These are phyloP conservation scores for Stipa capillata DNA, from an alignment of 176 grass and related monocot genomes.

Conservation along the genomic window DNA sequence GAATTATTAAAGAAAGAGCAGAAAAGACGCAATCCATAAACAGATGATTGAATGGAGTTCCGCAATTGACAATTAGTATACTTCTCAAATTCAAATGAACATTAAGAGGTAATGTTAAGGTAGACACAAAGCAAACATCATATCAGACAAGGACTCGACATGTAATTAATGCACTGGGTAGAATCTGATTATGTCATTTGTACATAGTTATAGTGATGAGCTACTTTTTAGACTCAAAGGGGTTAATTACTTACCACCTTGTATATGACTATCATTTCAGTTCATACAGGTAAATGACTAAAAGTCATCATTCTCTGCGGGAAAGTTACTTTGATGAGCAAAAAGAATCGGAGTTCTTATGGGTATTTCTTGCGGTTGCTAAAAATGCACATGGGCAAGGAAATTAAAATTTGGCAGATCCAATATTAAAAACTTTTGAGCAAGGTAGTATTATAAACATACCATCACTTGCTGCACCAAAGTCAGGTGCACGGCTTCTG, in stretches of 20 bases:
- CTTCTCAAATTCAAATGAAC: background rate
- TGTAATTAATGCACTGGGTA: background rate
- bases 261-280: background rate
- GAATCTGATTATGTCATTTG: background rate
- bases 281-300: background rate
- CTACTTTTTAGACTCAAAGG: background rate
- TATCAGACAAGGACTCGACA: background rate
- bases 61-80: background rate
- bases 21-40: background rate
- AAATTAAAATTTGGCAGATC: constrained; percentile 11
- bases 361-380: background rate
- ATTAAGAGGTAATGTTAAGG: background rate
- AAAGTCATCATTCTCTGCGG: background rate
- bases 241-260: background rate
- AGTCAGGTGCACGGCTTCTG: constrained; percentile 63
- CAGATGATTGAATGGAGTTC: constrained; percentile 1
- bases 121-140: background rate
- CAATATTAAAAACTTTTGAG: background rate
- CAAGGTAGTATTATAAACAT: constrained; percentile 10
- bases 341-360: background rate
- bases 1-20: background rate
- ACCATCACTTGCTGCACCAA: constrained; percentile 97
- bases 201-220: background rate
- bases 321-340: background rate
- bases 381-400: background rate